Percentiles rank a stretch among this genome's conserved stretches.
Conservation (phyloP, 106 monocot genomes). For the Apostasia ramifera region DNA sequence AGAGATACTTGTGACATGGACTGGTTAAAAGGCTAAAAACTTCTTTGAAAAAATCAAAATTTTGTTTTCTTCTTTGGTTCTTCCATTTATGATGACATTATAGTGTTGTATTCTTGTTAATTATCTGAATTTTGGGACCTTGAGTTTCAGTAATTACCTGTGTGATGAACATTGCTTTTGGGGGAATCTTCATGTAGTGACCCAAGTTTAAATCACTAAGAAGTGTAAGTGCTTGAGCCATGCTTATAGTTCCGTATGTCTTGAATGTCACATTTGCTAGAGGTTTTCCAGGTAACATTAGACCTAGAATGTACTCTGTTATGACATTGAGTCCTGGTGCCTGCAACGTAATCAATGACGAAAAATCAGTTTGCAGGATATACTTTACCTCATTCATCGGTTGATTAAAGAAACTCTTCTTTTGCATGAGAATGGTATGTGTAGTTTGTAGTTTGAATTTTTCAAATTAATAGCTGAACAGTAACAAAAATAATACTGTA, state of each 20-base stretch:
- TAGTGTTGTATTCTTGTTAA: neutral
- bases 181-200: conserved; percentile 93
- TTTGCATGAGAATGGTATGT: too few species aligned
- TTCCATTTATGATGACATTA: too few species aligned
- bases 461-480: too few species aligned
- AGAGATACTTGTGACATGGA: neutral
- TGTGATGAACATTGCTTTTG: conserved; percentile 70
- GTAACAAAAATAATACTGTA: neutral
- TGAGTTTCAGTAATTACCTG: conserved; percentile 28
- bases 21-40: too few species aligned
- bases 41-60: too few species aligned
- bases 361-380: too few species aligned
- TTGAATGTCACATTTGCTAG: conserved; percentile 82
- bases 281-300: conserved; percentile 64
- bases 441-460: too few species aligned
- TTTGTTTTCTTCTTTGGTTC: too few species aligned
- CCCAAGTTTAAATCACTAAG: conserved; percentile 76
- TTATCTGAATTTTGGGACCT: neutral
- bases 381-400: too few species aligned
- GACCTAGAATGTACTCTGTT: conserved; percentile 71
- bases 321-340: too few species aligned
- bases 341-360: too few species aligned
- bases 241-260: conserved; percentile 82
- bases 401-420: too few species aligned
- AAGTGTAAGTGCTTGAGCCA: conserved; percentile 57